Evolutionary conservation across 176 grass and related monocot genomes (phyloP), one percentile per base, ranked within the genome.

Genomic region (Carex myosuroides): DNA sequence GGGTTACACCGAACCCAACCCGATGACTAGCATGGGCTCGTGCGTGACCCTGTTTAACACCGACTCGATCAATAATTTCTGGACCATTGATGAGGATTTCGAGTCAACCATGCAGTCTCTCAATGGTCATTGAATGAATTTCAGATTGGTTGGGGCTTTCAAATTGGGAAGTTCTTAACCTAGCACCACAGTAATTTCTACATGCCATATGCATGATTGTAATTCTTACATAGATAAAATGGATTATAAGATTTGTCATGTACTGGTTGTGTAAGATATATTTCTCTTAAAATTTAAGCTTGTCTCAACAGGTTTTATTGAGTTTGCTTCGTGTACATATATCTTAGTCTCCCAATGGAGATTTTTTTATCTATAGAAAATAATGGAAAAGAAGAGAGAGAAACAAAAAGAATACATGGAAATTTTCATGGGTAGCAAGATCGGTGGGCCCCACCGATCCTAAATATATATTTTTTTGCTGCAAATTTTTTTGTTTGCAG

Each of bases 11-110:
- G 60, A 83, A 22, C 60, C 11, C 81, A 83, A 69, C 62, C 14
- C 9, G 22, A 69, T 68, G 22, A 55, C 62, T 52, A 24, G 33
- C 60, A 64, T 52, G 37, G 64, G 22, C 44, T 53, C 58, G 16
- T 67, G 60, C 29, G 3, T 52, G 39, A 3, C 81, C 20, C 2
- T 66, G 35, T 83, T 83, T 13, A 64, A 69, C 81, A 67, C 62
- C 5, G 81, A 65, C 3, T 68, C 62, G 5, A 68, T 52, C 60
- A 53, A 55, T 48, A 66, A 30, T 18, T 83, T 83, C 8, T 83
- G 81, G 81, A 33, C 42, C 11, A 66, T 83, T 18, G 73, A 78
- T 18, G 81, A 54, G 21, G 81, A 66, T 68, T 83, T 83, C 13
- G 60, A 66, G 81, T 57, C 52, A 1, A 56, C 62, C 3, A 53